Evolutionary conservation across 2,329 filamentous ascomycete species (phyloP), one percentile per base, ranked within the genome.

Genomic region (Alternaria sp.): DNA sequence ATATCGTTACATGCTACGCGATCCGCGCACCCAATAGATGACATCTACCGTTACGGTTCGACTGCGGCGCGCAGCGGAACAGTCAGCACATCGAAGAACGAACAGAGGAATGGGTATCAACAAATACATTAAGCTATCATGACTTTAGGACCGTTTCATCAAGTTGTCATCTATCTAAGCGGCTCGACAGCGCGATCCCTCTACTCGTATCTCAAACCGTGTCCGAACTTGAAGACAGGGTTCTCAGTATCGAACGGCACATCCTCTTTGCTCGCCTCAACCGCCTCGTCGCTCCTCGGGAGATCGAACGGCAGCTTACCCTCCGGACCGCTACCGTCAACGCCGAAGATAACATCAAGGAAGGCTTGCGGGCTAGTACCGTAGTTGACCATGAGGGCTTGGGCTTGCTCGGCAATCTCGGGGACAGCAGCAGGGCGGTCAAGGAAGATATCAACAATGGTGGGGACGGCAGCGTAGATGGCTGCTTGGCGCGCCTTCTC

Each of bases 251-350:
- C 79, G 62, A 80, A 81, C 1, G 79, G 78, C 51, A 80, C 72
- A 57, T 81, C 78, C 62, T 77, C 77, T 43, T 59, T 65, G 21
- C 61, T 70, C 15, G 63, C 77, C 49, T 80, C 77, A 0, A 84
- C 84, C 2, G 83, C 84, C 47, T 73, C 77, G 65, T 80, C 79
- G 6, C 81, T 83, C 11, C 80, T 68, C 1, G 84, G 83, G 32
- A 86, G 57, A 68, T 86, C 84, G 68, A 84, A 84, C 0, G 83
- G 83, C 61, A 85, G 62, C 70, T 75, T 80, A 0, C 84, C 83
- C 59, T 80, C 67, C 0, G 84, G 84, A 12, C 70, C 67, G 8
- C 74, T 77, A 1, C 73, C 75, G 43, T 79, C 73, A 8, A 76
- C 66, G 0, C 76, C 77, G 57, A 84, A 81, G 1, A 83, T 62